phyloP scores from a whole-genome alignment of 1,284 basidiomycete species.

The Testicularia cyperi region DNA sequence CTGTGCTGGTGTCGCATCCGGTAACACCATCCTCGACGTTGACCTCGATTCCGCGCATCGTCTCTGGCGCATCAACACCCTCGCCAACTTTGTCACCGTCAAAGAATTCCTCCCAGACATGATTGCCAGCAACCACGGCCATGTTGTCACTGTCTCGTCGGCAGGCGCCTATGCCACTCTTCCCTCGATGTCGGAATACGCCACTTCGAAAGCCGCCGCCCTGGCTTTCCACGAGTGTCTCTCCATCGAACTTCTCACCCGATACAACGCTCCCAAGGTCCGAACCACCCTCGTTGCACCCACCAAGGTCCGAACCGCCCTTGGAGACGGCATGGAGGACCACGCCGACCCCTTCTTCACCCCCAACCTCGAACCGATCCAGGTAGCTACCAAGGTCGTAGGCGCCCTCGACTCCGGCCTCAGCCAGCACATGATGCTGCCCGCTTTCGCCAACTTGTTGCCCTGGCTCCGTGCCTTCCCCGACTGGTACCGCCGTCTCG shows the following conservation, averaged over 20 bases:
- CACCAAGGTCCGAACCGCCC: constrained; percentile 57
- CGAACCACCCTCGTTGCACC: constrained; percentile 54
- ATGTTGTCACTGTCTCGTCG: constrained; percentile 54
- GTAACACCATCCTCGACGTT: constrained; percentile 47
- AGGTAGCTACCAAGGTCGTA: constrained; percentile 48
- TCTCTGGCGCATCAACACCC: constrained; percentile 54
- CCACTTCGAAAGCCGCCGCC: constrained; percentile 53
- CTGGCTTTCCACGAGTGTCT: constrained; percentile 57
- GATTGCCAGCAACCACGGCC: constrained; percentile 55
- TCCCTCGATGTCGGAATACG: constrained; percentile 53
- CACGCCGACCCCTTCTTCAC: constrained; percentile 50
- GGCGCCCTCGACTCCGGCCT: constrained; percentile 50
- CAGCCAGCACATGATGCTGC: constrained; percentile 50
- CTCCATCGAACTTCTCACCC: constrained; percentile 46
- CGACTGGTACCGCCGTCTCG: constrained; percentile 46
- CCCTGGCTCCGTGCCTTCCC: constrained; percentile 47
- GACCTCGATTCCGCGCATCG: constrained; percentile 31
- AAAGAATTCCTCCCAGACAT: constrained; percentile 57
- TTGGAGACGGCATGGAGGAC: constrained; percentile 56
- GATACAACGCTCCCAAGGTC: constrained; percentile 51
- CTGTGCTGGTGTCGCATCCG: constrained; percentile 56
- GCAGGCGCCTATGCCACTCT: constrained; percentile 49
- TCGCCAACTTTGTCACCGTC: constrained; percentile 50
- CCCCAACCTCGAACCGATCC: constrained; percentile 53
- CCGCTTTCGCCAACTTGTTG: constrained; percentile 42